Base-by-base conservation (phyloP, 306 rosid genomes). In the Acmispon strigosus region DNA sequence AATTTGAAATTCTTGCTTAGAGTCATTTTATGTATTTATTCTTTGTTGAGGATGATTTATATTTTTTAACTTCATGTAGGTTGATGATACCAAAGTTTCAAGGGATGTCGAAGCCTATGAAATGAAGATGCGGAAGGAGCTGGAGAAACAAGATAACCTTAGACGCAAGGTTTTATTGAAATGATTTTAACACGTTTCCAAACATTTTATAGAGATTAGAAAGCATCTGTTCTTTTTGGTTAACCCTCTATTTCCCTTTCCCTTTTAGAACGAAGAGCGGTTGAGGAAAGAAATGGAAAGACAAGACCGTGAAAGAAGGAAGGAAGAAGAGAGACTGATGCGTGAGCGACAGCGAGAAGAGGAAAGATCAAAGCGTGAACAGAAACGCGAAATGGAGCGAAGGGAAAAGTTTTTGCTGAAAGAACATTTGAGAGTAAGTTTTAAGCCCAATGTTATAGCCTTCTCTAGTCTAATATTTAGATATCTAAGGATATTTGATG, bases 271-370 rank as follows among this genome's bases (percentile, higher is more conserved):
- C 79, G 99, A 91, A 83, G 99, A 91, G 69, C 82, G 96, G 63
- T 22, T 89, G 77, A 87, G 65, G 84, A 95, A 89, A 84, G 99
- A 95, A 78, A 82, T 84, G 86, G 99, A 89, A 84, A 95, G 80
- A 77, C 97, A 80, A 81, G 96, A 87, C 71, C 96, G 96, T 39
- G 99, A 95, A 78, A 91, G 99, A 70, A 85, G 66, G 76, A 95
- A 86, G 85, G 99, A 95, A 80, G 99, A 95, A 86, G 99, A 95
- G 84, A 86, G 91, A 83, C 71, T 91, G 81, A 62, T 91, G 85
- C 97, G 96, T 45, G 99, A 95, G 80, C 89, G 80, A 79, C 99
- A 82, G 41, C 85, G 92, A 47, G 99, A 95, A 77, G 92, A 80
- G 77, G 97, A 95, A 80, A 91, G 96, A 82, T 80, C 80, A 54